Percentiles rank a stretch among this genome's conserved stretches.
Conservation (phyloP, 495 filamentous ascomycete species). For the Talaromyces thailandensis region DNA sequence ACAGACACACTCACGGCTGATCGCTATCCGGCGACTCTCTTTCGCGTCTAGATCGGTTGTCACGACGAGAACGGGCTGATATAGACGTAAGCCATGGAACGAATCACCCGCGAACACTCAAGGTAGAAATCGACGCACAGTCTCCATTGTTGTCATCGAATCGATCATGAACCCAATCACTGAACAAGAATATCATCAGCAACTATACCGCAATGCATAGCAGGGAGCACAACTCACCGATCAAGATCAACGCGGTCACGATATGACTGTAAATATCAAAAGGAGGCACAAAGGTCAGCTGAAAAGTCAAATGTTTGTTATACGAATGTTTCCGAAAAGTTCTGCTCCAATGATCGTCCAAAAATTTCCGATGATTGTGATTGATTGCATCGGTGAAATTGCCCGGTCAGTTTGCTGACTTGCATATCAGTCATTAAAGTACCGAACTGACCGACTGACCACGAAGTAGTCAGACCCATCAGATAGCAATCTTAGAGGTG, state of each 20-base stretch:
- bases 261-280: conserved; percentile 43
- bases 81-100: conserved; percentile 8
- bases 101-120: conserved; percentile 4
- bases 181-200: conserved; percentile 24
- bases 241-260: conserved; percentile 46
- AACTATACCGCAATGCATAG: conserved; percentile 2
- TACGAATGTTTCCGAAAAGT: not conserved
- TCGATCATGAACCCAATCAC: conserved; percentile 88
- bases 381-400: not conserved
- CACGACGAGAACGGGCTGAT: conserved; percentile 34
- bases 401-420: not conserved
- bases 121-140: conserved; percentile 19
- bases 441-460: not conserved
- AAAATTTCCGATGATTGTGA: not conserved
- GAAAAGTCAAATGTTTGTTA: conserved; percentile 29
- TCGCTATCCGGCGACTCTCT: conserved; percentile 39
- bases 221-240: conserved; percentile 27
- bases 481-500: not conserved
- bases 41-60: conserved; percentile 26
- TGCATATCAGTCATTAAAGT: conserved; percentile 13
- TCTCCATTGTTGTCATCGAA: conserved; percentile 60
- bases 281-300: conserved; percentile 46
- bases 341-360: not conserved
- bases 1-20: conserved; percentile 14
- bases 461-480: not conserved